Conservation (phyloP, 768 basidiomycete genomes). For the Podaxis mareebaensis region DNA sequence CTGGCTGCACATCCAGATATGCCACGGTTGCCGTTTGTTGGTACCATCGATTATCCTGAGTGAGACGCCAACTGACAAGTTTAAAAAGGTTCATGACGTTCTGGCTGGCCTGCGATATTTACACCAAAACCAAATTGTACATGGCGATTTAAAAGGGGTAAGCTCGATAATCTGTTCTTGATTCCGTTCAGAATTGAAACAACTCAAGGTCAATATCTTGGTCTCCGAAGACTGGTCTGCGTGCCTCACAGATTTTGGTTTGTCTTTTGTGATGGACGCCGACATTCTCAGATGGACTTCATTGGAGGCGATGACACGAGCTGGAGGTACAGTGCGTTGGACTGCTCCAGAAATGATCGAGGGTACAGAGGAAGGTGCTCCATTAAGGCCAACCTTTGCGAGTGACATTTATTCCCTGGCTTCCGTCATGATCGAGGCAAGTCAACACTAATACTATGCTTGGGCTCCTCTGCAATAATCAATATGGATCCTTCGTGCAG, state of each 20-base stretch:
- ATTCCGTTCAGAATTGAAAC: too few relatives aligned
- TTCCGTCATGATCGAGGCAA: slow-evolving; percentile 3
- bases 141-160: too few relatives aligned
- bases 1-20: not conserved
- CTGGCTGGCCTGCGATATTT: too few relatives aligned
- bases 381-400: not conserved
- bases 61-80: not conserved
- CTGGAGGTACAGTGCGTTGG: not conserved
- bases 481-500: too few relatives aligned
- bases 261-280: slow-evolving; percentile 8
- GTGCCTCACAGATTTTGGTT: slow-evolving; percentile 1
- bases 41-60: too few relatives aligned
- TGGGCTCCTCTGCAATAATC: too few relatives aligned
- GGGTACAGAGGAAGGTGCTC: not conserved
- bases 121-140: too few relatives aligned
- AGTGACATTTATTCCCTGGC: slow-evolving; percentile 23
- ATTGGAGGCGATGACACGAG: not conserved
- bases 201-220: too few relatives aligned
- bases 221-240: too few relatives aligned
- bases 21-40: slow-evolving; percentile 6
- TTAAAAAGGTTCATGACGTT: slow-evolving; percentile 6
- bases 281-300: slow-evolving; percentile 4
- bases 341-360: slow-evolving; percentile 13
- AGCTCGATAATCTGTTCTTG: too few relatives aligned
- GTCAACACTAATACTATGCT: too few relatives aligned